These are phyloP conservation scores for Trichoderma koningii DNA, from an alignment of 2,329 filamentous ascomycete species.

Conservation along the genomic window DNA sequence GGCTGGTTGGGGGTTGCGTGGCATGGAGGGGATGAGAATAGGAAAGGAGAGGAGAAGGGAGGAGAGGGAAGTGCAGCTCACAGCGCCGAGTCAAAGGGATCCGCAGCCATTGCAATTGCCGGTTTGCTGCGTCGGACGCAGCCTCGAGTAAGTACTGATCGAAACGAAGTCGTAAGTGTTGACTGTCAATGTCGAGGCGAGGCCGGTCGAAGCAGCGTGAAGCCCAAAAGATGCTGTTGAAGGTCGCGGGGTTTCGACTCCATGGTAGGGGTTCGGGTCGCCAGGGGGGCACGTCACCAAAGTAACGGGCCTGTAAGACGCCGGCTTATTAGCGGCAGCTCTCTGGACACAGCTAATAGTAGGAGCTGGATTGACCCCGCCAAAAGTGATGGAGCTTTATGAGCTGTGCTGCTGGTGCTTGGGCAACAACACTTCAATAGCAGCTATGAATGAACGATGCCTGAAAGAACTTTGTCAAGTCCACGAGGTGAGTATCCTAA, in stretches of 20 bases:
- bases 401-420: neutral
- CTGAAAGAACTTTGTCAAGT: neutral
- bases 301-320: conserved; percentile 9
- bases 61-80: conserved; percentile 46
- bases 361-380: neutral
- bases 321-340: conserved; percentile 10
- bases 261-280: conserved; percentile 7
- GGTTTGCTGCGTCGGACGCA: neutral
- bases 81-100: conserved; percentile 77
- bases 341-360: neutral
- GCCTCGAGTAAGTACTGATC: neutral
- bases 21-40: neutral
- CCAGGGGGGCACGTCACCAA: conserved; percentile 25
- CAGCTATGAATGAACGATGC: neutral
- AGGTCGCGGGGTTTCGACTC: conserved; percentile 19
- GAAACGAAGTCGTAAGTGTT: neutral
- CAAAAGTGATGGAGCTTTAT: neutral
- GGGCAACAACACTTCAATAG: no score
- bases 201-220: neutral
- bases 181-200: neutral
- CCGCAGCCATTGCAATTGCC: conserved; percentile 44
- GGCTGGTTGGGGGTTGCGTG: neutral
- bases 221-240: conserved; percentile 6
- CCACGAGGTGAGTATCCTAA: neutral
- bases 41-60: neutral